These are phyloP conservation scores for Ceratocystis huliohia DNA, from an alignment of 2,329 filamentous ascomycete species.

Conservation along the genomic window DNA sequence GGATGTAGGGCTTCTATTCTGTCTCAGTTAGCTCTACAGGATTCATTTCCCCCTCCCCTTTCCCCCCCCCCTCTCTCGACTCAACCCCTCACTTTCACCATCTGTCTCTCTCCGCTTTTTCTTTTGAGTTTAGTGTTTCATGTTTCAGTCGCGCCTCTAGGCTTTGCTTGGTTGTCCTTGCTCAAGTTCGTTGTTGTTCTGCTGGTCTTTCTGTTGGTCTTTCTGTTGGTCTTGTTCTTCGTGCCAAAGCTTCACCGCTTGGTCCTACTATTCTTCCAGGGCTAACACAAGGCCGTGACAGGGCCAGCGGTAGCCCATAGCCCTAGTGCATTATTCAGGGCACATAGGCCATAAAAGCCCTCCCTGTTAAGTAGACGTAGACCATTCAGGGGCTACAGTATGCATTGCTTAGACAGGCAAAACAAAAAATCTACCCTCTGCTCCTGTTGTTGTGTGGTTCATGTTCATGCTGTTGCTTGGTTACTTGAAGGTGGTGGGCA, in stretches of 20 bases:
- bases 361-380: background rate
- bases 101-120: background rate
- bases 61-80: too few species aligned
- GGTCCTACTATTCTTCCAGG: background rate
- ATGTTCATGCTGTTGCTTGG: slow-evolving; percentile 9
- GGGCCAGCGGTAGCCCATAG: background rate
- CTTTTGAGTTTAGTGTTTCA: background rate
- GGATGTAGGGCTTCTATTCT: background rate
- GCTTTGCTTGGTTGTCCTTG: background rate
- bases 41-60: background rate
- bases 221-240: background rate
- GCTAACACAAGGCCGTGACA: background rate
- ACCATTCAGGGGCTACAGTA: background rate
- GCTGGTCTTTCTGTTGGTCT: background rate
- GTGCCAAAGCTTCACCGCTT: slow-evolving; percentile 7
- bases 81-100: too few species aligned
- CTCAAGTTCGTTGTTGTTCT: background rate
- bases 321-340: background rate
- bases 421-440: background rate
- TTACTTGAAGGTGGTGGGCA: background rate
- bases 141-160: slow-evolving; percentile 1
- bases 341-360: background rate
- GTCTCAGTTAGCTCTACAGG: background rate
- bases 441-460: background rate
- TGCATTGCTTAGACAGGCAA: too few species aligned